Percentiles rank a stretch among this genome's conserved stretches.
Conservation (phyloP, 345 rosid species). For the Camelina laxa region DNA sequence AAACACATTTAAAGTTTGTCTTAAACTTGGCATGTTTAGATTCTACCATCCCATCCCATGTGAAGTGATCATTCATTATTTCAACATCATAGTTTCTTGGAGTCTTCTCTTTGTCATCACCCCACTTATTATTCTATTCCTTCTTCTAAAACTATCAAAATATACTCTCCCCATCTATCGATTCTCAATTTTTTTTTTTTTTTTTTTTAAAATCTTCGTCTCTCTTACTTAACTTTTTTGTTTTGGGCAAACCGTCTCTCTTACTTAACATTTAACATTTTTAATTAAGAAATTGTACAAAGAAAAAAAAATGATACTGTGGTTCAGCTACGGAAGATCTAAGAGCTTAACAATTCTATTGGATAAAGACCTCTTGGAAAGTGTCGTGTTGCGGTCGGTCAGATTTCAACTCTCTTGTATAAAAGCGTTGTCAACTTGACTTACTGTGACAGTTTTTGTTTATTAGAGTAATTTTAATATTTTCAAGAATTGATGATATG, state of each 20-base stretch:
- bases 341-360: not conserved
- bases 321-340: not conserved
- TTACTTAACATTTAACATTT: not conserved
- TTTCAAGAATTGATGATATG: not conserved
- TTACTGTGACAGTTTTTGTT: conserved; percentile 18
- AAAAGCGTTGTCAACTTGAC: conserved; percentile 20
- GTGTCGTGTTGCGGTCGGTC: not conserved
- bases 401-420: not conserved
- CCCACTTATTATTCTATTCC: conserved; percentile 4
- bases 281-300: not conserved
- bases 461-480: not conserved
- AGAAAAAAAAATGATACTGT: not conserved
- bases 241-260: too few species aligned
- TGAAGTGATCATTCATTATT: conserved; percentile 15
- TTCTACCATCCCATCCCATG: conserved; percentile 22
- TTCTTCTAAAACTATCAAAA: conserved; percentile 12
- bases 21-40: conserved; percentile 12
- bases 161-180: conserved; percentile 11
- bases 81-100: conserved; percentile 26
- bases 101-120: conserved; percentile 30
- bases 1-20: conserved; percentile 6
- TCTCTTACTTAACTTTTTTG: not conserved
- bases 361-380: not conserved
- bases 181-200: not conserved
- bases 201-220: not conserved